Conservation (phyloP, 139 green algal species). For the Chara braunii region DNA sequence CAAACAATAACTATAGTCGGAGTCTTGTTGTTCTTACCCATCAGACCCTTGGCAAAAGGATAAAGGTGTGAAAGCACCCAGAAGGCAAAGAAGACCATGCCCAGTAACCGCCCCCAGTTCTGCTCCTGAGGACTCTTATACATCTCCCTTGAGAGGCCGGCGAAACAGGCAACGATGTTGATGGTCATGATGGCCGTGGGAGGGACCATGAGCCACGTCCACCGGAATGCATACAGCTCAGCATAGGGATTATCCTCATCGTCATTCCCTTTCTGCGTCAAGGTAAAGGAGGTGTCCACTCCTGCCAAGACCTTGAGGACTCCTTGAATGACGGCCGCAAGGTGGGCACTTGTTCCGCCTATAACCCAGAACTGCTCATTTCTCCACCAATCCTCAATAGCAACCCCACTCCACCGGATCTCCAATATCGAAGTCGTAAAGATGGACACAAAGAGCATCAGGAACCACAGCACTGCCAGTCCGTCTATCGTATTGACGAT, state of each 20-base stretch:
- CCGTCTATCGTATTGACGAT: slow-evolving; percentile 9
- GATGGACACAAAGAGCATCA: slow-evolving; percentile 23
- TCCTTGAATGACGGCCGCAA: slow-evolving; percentile 24
- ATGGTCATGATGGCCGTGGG: slow-evolving; percentile 2
- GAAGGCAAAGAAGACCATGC: slow-evolving; percentile 16
- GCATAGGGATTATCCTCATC: background rate
- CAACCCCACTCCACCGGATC: slow-evolving; percentile 21
- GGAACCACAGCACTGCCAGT: slow-evolving; percentile 13
- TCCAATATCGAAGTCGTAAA: slow-evolving; percentile 27
- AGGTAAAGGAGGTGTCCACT: slow-evolving; percentile 15
- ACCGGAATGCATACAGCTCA: slow-evolving; percentile 21
- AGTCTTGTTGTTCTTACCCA: slow-evolving; percentile 2
- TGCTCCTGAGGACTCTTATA: no score
- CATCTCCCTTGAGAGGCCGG: slow-evolving; percentile 6
- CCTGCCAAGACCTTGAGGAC: slow-evolving; percentile 27
- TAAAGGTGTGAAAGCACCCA: slow-evolving; percentile 31
- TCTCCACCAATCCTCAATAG: slow-evolving; percentile 28
- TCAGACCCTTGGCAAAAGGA: slow-evolving; percentile 26
- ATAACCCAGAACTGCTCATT: slow-evolving; percentile 41
- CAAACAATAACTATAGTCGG: slow-evolving; percentile 26
- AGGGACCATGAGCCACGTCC: slow-evolving; percentile 25
- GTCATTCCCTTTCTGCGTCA: slow-evolving; percentile 13
- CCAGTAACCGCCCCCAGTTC: slow-evolving; percentile 10
- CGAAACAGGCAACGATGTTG: slow-evolving; percentile 17
- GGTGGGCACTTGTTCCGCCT: slow-evolving; percentile 14